These are phyloP conservation scores for Podaxis sp. DNA, from an alignment of 768 basidiomycete species.

Conservation along the genomic window DNA sequence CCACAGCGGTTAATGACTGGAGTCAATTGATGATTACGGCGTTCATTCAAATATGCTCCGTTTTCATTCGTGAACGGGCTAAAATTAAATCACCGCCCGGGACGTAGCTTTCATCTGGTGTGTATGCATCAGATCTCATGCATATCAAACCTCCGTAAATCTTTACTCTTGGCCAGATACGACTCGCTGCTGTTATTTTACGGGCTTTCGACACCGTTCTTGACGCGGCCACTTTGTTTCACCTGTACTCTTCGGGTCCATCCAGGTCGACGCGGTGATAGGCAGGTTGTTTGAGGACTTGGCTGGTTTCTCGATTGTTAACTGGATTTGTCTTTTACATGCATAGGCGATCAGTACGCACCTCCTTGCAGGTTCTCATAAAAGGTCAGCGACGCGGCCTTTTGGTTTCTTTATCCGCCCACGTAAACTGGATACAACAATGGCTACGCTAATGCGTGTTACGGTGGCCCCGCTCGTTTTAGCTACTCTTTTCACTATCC, in stretches of 20 bases:
- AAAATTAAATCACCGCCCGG: not conserved
- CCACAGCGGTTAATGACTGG: not conserved
- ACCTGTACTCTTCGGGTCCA: not conserved
- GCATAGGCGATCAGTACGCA: not conserved
- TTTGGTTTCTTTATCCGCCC: not conserved
- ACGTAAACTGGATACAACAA: not conserved
- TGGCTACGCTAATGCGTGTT: not conserved
- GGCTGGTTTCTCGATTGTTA: not conserved
- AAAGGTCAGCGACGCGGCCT: not conserved
- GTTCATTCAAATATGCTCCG: not conserved
- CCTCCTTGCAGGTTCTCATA: not conserved
- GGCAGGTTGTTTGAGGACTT: not conserved
- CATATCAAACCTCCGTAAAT: not conserved
- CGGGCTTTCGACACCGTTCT: constrained; percentile 1
- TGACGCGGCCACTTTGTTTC: not conserved
- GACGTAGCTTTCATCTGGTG: not conserved
- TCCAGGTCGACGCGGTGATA: not conserved
- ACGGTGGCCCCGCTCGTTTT: not conserved
- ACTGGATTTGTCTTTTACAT: not conserved
- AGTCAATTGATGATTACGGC: not conserved
- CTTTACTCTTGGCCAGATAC: not conserved
- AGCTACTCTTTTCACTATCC: not conserved
- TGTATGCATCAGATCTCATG: not conserved
- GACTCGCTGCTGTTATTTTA: not conserved
- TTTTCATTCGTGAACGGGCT: not conserved